Conservation (phyloP, 192 early-diverging fungal genomes). For the Backusella parvicylindrica region DNA sequence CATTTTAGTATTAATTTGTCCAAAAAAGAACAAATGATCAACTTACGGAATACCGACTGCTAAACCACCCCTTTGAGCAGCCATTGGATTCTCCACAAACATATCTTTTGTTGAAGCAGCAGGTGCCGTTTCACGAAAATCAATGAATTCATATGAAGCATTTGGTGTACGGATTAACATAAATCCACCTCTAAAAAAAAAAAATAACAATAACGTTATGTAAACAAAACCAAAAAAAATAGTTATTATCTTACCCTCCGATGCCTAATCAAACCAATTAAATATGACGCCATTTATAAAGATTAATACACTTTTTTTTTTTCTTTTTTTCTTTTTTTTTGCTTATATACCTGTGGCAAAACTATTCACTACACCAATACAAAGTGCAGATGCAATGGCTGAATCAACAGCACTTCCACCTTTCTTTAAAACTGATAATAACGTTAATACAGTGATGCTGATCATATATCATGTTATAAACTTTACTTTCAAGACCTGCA, state of each 20-base stretch:
- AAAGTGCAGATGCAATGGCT: constrained; percentile 80
- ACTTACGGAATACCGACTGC: constrained; percentile 74
- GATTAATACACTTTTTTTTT: neutral
- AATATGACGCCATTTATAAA: constrained; percentile 14
- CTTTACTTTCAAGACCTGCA: constrained; percentile 58
- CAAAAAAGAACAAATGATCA: neutral
- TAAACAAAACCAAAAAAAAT: neutral
- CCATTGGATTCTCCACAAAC: constrained; percentile 69
- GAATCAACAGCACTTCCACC: constrained; percentile 91
- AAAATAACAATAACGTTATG: too few relatives aligned
- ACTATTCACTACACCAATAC: constrained; percentile 85
- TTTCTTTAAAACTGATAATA: constrained; percentile 59
- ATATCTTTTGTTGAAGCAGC: constrained; percentile 69
- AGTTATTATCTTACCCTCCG: constrained; percentile 52
- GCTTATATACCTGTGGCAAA: constrained; percentile 68
- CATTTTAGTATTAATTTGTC: neutral
- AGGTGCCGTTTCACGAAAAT: constrained; percentile 89
- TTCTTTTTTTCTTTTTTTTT: neutral
- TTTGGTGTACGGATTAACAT: constrained; percentile 73
- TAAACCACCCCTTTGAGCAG: constrained; percentile 70
- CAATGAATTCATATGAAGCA: constrained; percentile 63
- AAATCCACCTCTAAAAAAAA: constrained; percentile 74
- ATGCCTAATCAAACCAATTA: constrained; percentile 40
- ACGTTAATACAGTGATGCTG: too few relatives aligned
- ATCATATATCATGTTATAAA: too few relatives aligned